These are phyloP conservation scores for Clitoria ternatea DNA, from an alignment of 306 rosid genomes.

Conservation along the genomic window DNA sequence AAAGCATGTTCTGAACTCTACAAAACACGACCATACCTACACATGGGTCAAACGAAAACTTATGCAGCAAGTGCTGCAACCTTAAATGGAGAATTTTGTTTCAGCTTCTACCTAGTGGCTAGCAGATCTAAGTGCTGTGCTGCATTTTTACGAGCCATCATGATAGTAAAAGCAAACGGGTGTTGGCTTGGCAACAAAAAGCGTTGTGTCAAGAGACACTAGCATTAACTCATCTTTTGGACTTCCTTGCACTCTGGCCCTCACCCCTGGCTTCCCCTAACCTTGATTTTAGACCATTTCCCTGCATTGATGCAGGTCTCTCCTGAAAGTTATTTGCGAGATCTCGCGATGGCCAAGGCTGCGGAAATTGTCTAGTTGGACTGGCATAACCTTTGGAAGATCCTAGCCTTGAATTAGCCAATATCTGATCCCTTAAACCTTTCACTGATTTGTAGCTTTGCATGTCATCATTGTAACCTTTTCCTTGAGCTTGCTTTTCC, in stretches of 20 bases:
- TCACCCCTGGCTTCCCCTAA: conserved; percentile 65
- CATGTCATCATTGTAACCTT: conserved; percentile 49
- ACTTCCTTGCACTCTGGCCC: conserved; percentile 53
- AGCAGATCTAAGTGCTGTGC: background rate
- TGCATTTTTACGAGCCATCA: background rate
- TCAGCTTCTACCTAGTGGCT: conserved; percentile 2
- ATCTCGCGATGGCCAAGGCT: conserved; percentile 72
- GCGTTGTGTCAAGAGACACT: background rate
- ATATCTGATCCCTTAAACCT: conserved; percentile 71
- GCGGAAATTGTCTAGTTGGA: conserved; percentile 78
- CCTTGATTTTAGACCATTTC: conserved; percentile 67
- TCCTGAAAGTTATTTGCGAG: conserved; percentile 42
- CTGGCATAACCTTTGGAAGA: conserved; percentile 59
- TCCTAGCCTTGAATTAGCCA: conserved; percentile 60
- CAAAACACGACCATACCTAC: conserved; percentile 27
- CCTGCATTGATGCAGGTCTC: conserved; percentile 46
- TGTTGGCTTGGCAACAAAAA: background rate
- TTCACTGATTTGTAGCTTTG: conserved; percentile 70
- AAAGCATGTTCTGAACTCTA: conserved; percentile 29
- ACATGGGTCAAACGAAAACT: conserved; percentile 24
- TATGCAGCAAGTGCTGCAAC: conserved; percentile 43
- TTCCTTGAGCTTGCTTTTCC: conserved; percentile 65
- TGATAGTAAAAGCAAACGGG: background rate
- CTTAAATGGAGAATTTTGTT: conserved; percentile 4
- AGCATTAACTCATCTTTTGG: conserved; percentile 45